phyloP scores from a whole-genome alignment of 1,284 basidiomycete species.

The Ustilago tritici region DNA sequence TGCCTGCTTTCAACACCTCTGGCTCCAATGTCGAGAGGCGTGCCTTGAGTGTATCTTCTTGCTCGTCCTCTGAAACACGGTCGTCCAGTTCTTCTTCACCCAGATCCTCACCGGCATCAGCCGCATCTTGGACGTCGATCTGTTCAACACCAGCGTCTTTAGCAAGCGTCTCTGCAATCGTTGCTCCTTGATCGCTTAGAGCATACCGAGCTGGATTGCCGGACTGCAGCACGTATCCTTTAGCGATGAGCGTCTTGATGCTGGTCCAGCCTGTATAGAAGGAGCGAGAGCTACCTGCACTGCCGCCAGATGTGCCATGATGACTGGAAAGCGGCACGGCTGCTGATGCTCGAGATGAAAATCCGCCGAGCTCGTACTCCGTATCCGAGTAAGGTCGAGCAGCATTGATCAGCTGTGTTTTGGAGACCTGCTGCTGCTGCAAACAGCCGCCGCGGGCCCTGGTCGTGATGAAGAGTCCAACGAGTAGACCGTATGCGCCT shows the following conservation, averaged over 20 bases:
- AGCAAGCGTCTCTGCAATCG: slow-evolving; percentile 50
- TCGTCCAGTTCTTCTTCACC: slow-evolving; percentile 13
- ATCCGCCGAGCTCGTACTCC: slow-evolving; percentile 54
- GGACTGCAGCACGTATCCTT: slow-evolving; percentile 63
- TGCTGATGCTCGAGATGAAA: slow-evolving; percentile 37
- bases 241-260: slow-evolving; percentile 67
- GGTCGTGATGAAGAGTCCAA: slow-evolving; percentile 56
- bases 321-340: slow-evolving; percentile 37
- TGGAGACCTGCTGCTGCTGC: slow-evolving; percentile 40
- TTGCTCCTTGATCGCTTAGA: slow-evolving; percentile 62
- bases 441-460: slow-evolving; percentile 16
- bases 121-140: not conserved
- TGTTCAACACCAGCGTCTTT: slow-evolving; percentile 38
- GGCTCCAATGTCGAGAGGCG: slow-evolving; percentile 55
- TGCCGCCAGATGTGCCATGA: slow-evolving; percentile 13
- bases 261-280: slow-evolving; percentile 67
- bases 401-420: slow-evolving; percentile 61
- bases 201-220: slow-evolving; percentile 66
- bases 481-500: slow-evolving; percentile 65
- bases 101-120: not conserved
- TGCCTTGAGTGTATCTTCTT: slow-evolving; percentile 14
- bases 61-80: slow-evolving; percentile 31
- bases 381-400: slow-evolving; percentile 63
- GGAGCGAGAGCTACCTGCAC: slow-evolving; percentile 27
- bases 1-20: slow-evolving; percentile 71